phyloP scores from a whole-genome alignment of 495 filamentous ascomycete genomes.

The Tuber brumale region DNA sequence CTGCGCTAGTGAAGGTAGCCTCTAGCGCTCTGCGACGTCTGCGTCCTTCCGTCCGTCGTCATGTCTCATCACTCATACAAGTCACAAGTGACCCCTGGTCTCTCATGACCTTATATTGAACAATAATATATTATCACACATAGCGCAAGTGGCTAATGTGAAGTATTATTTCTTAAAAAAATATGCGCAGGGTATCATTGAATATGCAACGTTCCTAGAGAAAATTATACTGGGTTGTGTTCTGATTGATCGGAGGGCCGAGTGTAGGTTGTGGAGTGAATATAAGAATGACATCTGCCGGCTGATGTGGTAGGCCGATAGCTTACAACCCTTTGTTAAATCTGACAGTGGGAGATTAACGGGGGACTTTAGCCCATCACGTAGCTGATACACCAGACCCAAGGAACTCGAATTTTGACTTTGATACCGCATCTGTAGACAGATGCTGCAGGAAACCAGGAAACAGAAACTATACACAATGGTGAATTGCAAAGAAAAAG shows the following conservation, averaged over 20 bases:
- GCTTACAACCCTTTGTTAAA: background rate
- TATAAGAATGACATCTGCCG: background rate
- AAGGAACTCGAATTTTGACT: background rate
- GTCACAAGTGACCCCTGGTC: background rate
- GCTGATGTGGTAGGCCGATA: background rate
- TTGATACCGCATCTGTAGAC: background rate
- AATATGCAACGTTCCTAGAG: background rate
- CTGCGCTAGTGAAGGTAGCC: background rate
- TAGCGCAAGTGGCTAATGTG: background rate
- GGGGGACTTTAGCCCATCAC: background rate
- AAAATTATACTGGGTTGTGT: background rate
- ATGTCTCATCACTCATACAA: background rate
- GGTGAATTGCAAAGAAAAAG: background rate
- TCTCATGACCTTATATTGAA: background rate
- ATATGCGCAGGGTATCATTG: background rate
- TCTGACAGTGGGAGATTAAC: background rate
- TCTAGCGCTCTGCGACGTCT: background rate
- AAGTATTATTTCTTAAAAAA: background rate
- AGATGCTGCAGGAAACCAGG: background rate
- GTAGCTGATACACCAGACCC: background rate
- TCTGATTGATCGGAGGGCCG: background rate
- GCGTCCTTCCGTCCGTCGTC: background rate
- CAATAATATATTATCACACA: background rate
- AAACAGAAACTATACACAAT: background rate
- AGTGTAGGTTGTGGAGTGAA: background rate